Conservation (phyloP, 345 rosid species). For the Gossypioides kirkii region DNA sequence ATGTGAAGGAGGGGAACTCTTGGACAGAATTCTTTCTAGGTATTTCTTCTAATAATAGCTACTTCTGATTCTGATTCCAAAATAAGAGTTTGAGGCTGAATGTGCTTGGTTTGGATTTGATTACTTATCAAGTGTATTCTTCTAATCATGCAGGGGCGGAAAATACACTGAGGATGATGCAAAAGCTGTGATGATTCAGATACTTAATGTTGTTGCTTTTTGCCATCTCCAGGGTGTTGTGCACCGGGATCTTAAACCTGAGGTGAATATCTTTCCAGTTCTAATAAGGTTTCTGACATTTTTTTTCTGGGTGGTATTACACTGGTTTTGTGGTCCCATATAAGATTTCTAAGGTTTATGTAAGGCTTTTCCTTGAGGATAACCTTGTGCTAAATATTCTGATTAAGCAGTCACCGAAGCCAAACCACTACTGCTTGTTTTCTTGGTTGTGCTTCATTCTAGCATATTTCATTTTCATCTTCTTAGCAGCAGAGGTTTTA, state of each 20-base stretch:
- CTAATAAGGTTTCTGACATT: not conserved
- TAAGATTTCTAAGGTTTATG: not conserved
- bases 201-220: slow-evolving; percentile 83
- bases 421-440: not conserved
- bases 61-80: not conserved
- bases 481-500: not conserved
- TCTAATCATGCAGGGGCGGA: slow-evolving; percentile 68
- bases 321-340: not conserved
- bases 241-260: slow-evolving; percentile 97
- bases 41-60: slow-evolving; percentile 16
- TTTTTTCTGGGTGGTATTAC: not conserved
- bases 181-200: slow-evolving; percentile 82
- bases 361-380: not conserved
- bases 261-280: slow-evolving; percentile 41
- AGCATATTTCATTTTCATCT: not conserved
- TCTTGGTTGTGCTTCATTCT: not conserved
- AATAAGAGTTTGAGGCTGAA: not conserved
- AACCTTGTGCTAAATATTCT: not conserved
- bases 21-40: slow-evolving; percentile 97
- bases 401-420: too few species aligned
- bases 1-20: slow-evolving; percentile 97
- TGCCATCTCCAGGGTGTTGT: slow-evolving; percentile 99
- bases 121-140: slow-evolving; percentile 6
- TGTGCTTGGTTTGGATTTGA: slow-evolving; percentile 2
- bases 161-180: slow-evolving; percentile 97